A percentile compares a stretch with the other conserved stretches of the same genome.
These are phyloP conservation scores for Leucocoprinus birnbaumii DNA, from an alignment of 768 basidiomycete genomes.

Conservation along the genomic window DNA sequence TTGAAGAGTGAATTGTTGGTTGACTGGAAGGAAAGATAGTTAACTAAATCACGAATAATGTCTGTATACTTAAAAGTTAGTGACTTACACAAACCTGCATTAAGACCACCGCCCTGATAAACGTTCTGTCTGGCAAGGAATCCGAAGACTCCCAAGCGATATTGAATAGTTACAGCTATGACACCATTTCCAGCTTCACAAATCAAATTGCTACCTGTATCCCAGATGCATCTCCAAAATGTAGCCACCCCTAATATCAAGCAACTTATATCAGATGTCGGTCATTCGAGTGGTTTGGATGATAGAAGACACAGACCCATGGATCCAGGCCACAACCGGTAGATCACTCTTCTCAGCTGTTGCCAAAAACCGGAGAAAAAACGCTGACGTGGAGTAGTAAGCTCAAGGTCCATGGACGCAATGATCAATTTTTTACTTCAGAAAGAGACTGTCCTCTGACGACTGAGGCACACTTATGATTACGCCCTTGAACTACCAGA, in stretches of 20 bases:
- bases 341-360: slow-evolving; percentile 23
- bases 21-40: slow-evolving; percentile 33
- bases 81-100: slow-evolving; percentile 46
- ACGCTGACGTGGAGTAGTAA: slow-evolving; percentile 25
- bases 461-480: not conserved
- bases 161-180: slow-evolving; percentile 39
- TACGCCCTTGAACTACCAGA: not conserved
- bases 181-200: slow-evolving; percentile 30
- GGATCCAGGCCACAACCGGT: slow-evolving; percentile 43
- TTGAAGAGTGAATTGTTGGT: slow-evolving; percentile 41
- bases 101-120: slow-evolving; percentile 39
- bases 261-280: no score
- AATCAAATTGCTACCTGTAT: slow-evolving; percentile 26
- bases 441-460: slow-evolving; percentile 39
- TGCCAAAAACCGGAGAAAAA: slow-evolving; percentile 28
- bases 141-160: slow-evolving; percentile 43
- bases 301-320: slow-evolving; percentile 26
- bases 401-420: not conserved
- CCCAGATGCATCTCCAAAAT: slow-evolving; percentile 1
- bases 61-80: not conserved
- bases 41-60: not conserved
- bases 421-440: slow-evolving; percentile 22
- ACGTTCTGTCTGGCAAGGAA: slow-evolving; percentile 44
- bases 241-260: slow-evolving; percentile 8
- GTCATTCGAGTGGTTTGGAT: no score